Evolutionary conservation across 139 green algal species (phyloP).

Genomic region (Chlorella sp.): DNA sequence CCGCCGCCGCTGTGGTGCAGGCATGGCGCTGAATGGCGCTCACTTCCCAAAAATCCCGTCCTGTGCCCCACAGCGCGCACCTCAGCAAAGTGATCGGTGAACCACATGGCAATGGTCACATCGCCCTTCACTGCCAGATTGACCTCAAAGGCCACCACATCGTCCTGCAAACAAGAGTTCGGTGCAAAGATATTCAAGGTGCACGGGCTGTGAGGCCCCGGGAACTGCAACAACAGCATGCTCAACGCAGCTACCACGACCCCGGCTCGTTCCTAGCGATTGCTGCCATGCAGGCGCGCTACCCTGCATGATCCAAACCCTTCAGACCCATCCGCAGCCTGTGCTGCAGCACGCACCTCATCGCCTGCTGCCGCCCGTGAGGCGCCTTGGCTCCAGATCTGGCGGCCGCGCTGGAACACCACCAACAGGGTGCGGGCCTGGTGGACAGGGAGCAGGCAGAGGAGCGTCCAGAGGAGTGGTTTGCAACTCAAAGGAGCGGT

Average conservation of each 20-base stretch:
- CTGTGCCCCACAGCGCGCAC: background rate
- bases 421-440: conserved; percentile 33
- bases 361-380: conserved; percentile 9
- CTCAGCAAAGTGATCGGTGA: conserved; percentile 47
- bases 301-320: too few relatives aligned
- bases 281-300: too few relatives aligned
- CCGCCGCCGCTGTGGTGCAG: too few relatives aligned
- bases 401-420: conserved; percentile 44
- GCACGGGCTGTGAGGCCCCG: too few relatives aligned
- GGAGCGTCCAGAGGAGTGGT: too few relatives aligned
- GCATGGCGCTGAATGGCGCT: too few relatives aligned
- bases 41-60: too few relatives aligned
- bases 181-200: background rate
- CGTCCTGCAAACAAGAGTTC: conserved; percentile 30
- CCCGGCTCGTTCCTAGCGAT: too few relatives aligned
- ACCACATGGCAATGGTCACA: conserved; percentile 58
- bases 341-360: background rate
- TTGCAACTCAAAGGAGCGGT: too few relatives aligned
- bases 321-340: too few relatives aligned
- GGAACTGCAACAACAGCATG: too few relatives aligned
- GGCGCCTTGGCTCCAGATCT: conserved; percentile 41
- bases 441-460: background rate
- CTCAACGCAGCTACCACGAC: too few relatives aligned
- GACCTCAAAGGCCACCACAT: conserved; percentile 33
- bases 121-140: conserved; percentile 38